Percentiles rank a stretch among this genome's conserved stretches.
Conservation (phyloP, 2,329 filamentous ascomycete species). For the Trichophyton verrucosum region DNA sequence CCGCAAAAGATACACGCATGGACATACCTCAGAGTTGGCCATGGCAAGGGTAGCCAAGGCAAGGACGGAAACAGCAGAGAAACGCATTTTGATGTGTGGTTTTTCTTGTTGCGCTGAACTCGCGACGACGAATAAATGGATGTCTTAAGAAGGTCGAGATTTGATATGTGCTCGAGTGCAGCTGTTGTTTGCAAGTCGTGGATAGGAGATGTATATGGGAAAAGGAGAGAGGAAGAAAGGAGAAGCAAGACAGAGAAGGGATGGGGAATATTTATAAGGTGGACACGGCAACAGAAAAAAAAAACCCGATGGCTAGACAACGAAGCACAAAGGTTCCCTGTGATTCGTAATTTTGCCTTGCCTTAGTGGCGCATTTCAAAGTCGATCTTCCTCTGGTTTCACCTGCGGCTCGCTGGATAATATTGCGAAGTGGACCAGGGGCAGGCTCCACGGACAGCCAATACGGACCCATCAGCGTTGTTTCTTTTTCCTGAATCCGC, state of each 20-base stretch:
- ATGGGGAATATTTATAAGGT: neutral
- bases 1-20: no score
- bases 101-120: neutral
- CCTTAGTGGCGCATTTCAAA: neutral
- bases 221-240: neutral
- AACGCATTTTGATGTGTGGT: slow-evolving; percentile 12
- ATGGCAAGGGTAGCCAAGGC: slow-evolving; percentile 13
- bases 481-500: neutral
- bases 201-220: neutral
- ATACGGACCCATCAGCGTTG: neutral
- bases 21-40: slow-evolving; percentile 7
- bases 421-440: slow-evolving; percentile 3
- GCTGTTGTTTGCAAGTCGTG: neutral
- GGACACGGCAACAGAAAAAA: neutral
- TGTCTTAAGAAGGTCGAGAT: neutral
- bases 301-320: neutral
- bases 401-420: neutral
- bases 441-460: neutral
- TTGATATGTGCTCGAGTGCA: neutral
- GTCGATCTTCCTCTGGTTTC: neutral
- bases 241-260: slow-evolving; percentile 3
- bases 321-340: neutral
- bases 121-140: neutral
- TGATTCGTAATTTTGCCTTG: neutral
- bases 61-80: slow-evolving; percentile 12